phyloP scores from a whole-genome alignment of 257 asterid genomes.

The Solanum pinnatisectum region DNA sequence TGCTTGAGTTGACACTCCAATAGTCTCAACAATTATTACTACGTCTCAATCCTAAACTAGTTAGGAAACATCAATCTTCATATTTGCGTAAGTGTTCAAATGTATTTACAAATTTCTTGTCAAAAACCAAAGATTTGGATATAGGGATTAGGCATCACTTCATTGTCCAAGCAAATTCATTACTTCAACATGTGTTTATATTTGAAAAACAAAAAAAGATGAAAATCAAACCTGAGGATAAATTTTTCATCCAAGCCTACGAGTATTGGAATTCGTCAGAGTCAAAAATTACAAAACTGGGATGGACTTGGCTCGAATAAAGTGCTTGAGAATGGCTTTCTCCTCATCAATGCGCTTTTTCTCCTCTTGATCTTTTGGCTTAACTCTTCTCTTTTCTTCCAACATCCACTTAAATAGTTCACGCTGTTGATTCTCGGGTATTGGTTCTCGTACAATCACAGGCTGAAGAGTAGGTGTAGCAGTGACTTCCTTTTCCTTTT shows the following conservation, averaged over 20 bases:
- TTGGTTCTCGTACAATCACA: conserved; percentile 36
- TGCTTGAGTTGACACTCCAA: no score
- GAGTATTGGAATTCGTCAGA: not conserved
- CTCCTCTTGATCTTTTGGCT: conserved; percentile 65
- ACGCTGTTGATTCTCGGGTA: conserved; percentile 62
- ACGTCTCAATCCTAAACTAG: not conserved
- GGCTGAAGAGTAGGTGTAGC: conserved; percentile 17
- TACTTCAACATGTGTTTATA: not conserved
- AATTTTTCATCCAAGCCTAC: not conserved
- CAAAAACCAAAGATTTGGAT: not conserved
- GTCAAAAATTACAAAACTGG: conserved; percentile 29
- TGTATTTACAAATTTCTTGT: not conserved
- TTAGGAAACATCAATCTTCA: not conserved
- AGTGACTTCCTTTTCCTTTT: conserved; percentile 17
- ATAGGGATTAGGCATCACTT: not conserved
- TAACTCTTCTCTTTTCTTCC: conserved; percentile 73
- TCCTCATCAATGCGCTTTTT: conserved; percentile 77
- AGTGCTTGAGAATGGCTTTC: conserved; percentile 73
- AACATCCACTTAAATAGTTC: conserved; percentile 76
- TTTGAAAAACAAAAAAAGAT: not conserved
- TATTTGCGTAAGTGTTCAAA: not conserved
- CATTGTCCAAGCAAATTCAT: not conserved
- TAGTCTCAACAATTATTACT: no score
- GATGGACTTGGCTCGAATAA: conserved; percentile 54
- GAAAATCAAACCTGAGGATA: not conserved